Percentiles rank a stretch among this genome's conserved stretches.
Evolutionary conservation across 176 grass and related monocot species (phyloP).

Genomic region (Phragmites australis): DNA sequence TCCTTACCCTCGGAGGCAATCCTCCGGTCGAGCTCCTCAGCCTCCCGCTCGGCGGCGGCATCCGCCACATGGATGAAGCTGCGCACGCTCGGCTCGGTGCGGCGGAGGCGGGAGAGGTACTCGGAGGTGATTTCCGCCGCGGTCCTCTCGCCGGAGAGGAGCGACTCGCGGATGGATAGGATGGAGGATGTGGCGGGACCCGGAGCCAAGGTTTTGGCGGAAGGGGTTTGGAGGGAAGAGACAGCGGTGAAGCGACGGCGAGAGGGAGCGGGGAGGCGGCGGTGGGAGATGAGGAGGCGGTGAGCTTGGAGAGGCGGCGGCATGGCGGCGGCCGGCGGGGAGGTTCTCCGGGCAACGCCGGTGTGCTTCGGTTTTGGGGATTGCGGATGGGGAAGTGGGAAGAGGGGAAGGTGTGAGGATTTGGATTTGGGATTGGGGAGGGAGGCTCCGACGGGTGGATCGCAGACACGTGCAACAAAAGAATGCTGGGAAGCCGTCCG

Average conservation of each 20-base stretch:
- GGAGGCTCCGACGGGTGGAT: slow-evolving; percentile 4
- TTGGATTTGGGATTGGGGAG: slow-evolving; percentile 40
- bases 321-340: slow-evolving; percentile 43
- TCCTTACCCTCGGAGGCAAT: slow-evolving; percentile 54
- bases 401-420: background rate
- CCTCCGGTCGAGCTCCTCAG: slow-evolving; percentile 65
- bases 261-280: slow-evolving; percentile 29
- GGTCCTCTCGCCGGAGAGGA: slow-evolving; percentile 66
- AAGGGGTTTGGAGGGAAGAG: slow-evolving; percentile 52
- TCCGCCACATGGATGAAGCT: slow-evolving; percentile 90
- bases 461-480: background rate
- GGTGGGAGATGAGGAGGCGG: slow-evolving; percentile 56
- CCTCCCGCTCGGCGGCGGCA: slow-evolving; percentile 62
- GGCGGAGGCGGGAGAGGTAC: slow-evolving; percentile 80
- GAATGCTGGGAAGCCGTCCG: background rate
- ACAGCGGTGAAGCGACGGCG: slow-evolving; percentile 42
- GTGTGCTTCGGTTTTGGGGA: slow-evolving; percentile 25
- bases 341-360: slow-evolving; percentile 37
- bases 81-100: slow-evolving; percentile 71
- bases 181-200: slow-evolving; percentile 42
- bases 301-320: slow-evolving; percentile 67
- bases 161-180: slow-evolving; percentile 71
- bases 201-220: slow-evolving; percentile 41
- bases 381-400: slow-evolving; percentile 8
- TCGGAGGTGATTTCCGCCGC: slow-evolving; percentile 67